Evolutionary conservation across 1,139 yeast species (phyloP), one percentile per base, ranked within the genome.

Genomic region (Hyphopichia khmerensis): DNA sequence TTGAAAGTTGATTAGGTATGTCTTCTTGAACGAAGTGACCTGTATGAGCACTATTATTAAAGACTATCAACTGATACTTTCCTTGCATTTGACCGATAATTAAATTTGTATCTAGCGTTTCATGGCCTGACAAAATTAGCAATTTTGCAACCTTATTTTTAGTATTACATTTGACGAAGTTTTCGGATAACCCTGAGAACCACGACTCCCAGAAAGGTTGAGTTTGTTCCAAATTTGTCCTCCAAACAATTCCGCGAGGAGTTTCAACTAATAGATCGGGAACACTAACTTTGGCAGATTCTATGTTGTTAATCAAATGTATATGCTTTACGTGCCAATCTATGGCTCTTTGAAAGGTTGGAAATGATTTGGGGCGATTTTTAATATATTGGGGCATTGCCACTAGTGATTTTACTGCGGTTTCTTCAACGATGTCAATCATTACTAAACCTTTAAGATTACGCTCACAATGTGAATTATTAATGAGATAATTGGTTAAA

Each of bases 51-150:
- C 84, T 55, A 44, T 67, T 67, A 48, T 80, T 83, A 61, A 90
- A 85, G 3, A 90, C 95, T 14, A 88, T 82, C 38, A 93, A 72
- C 62, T 93, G 99, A 60, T 86, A 93, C 57, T 87, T 89, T 0
- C 95, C 95, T 64, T 91, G 98, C 99, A 93, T 93, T 64, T 95
- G 99, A 0, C 97, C 99, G 43, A 93, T 84, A 60, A 90, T 89
- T 35, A 93, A 68, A 36, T 79, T 78, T 48, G 85, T 89, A 62
- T 95, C 99, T 24, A 95, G 69, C 9, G 88, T 80, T 55, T 93
- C 97, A 44, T 91, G 87, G 3, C 96, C 96, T 0, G 98, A 95
- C n/a, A 93, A 65, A 1, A 93, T 74, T 37, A 93, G 71, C 42
- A 93, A 55, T 54, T 89, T 85, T 1, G 93, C 82, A 0, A 86